A percentile compares a stretch with the other conserved stretches of the same genome.
These are phyloP conservation scores for Cajanus cajan DNA, from an alignment of 306 rosid genomes.

Conservation along the genomic window DNA sequence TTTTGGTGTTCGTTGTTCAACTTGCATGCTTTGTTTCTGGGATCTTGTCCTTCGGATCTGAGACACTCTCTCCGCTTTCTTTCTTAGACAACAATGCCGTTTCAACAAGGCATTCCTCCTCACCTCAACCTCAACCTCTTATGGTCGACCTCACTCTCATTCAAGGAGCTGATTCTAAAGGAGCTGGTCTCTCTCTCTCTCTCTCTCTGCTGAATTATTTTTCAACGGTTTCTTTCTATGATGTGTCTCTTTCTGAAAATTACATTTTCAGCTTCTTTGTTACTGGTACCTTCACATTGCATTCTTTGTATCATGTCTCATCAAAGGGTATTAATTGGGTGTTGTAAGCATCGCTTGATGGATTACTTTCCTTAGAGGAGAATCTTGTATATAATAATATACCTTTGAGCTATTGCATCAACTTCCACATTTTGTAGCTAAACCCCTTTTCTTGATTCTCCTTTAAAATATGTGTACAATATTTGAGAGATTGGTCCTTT, in stretches of 20 bases:
- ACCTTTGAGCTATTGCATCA: slow-evolving; percentile 14
- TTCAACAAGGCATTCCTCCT: slow-evolving; percentile 9
- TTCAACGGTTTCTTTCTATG: not conserved
- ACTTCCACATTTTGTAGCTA: slow-evolving; percentile 14
- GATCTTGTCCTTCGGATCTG: slow-evolving; percentile 42
- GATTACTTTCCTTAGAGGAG: not conserved
- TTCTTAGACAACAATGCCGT: slow-evolving; percentile 37
- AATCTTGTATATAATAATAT: not conserved
- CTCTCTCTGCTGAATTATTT: not conserved
- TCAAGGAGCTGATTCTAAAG: slow-evolving; percentile 62
- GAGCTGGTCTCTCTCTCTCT: slow-evolving; percentile 58
- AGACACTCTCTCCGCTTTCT: slow-evolving; percentile 34
- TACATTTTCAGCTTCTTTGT: slow-evolving; percentile 23
- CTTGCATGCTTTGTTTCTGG: slow-evolving; percentile 42
- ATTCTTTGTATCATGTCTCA: not conserved
- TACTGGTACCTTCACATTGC: not conserved
- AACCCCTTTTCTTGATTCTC: slow-evolving; percentile 12
- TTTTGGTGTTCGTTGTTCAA: slow-evolving; percentile 27
- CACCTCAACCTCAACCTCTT: slow-evolving; percentile 35
- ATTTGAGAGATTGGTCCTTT: not conserved
- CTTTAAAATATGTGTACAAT: not conserved
- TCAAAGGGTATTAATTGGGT: not conserved
- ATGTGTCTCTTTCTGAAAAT: not conserved
- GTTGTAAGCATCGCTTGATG: not conserved
- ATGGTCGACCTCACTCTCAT: slow-evolving; percentile 78